Percentiles rank a stretch among this genome's conserved stretches.
Evolutionary conservation across 495 filamentous ascomycete genomes (phyloP).

Genomic region (Thozetella sp.): DNA sequence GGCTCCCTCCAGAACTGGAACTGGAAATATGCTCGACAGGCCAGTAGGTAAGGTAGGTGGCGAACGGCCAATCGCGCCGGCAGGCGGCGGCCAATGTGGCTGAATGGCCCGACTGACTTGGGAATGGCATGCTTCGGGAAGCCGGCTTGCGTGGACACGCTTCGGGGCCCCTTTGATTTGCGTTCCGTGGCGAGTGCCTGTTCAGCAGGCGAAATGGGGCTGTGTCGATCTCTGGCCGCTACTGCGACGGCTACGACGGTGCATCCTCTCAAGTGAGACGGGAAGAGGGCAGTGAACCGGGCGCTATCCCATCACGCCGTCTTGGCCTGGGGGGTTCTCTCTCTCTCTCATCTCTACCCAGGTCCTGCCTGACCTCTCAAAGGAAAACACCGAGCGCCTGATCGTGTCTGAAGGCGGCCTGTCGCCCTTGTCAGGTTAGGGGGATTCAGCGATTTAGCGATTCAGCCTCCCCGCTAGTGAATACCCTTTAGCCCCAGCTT

Average conservation of each 20-base stretch:
- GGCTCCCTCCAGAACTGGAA: too few relatives aligned
- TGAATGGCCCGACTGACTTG: neutral
- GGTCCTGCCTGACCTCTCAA: neutral
- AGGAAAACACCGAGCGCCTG: too few relatives aligned
- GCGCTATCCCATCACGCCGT: slow-evolving; percentile 1
- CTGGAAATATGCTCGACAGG: too few relatives aligned
- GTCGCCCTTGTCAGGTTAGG: too few relatives aligned
- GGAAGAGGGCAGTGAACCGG: neutral
- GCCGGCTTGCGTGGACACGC: neutral
- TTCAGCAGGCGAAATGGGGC: neutral
- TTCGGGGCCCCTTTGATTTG: neutral
- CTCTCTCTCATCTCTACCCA: neutral
- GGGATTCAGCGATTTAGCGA: too few relatives aligned
- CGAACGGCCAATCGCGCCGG: neutral
- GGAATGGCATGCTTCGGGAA: neutral
- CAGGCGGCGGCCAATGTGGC: neutral
- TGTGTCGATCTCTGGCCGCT: neutral
- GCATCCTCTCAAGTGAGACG: neutral
- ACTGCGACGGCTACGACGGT: slow-evolving; percentile 3
- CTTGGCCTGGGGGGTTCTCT: too few relatives aligned
- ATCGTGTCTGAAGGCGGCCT: too few relatives aligned
- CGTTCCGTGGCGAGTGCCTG: neutral
- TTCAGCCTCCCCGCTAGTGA: too few relatives aligned
- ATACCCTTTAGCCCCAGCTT: too few relatives aligned
- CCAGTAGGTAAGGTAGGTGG: too few relatives aligned